Conservation (phyloP, 1,139 yeast species). For the Saccharomyces hybrid region DNA sequence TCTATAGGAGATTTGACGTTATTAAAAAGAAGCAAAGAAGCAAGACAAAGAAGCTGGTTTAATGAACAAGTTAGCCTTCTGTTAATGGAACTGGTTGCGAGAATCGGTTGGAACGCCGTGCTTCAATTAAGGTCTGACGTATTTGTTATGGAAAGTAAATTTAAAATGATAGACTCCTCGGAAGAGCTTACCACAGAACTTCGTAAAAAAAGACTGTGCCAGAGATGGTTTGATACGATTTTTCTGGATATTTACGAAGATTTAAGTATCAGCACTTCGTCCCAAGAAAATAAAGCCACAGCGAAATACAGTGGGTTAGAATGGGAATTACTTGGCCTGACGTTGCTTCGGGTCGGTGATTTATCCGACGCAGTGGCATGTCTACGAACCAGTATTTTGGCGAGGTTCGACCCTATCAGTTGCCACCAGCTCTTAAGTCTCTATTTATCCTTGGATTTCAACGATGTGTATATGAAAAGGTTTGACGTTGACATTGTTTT, state of each 20-base stretch:
- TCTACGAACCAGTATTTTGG: conserved; percentile 58
- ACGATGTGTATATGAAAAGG: conserved; percentile 14
- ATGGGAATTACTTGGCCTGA: conserved; percentile 84
- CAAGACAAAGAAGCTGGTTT: conserved; percentile 67
- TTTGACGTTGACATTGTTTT: conserved; percentile 29
- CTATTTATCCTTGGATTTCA: conserved; percentile 17
- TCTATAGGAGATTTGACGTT: conserved; percentile 56
- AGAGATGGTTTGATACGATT: conserved; percentile 83
- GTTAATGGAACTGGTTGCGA: conserved; percentile 49
- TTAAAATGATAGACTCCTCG: conserved; percentile 41
- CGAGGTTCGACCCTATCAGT: conserved; percentile 59
- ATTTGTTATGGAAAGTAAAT: conserved; percentile 77
- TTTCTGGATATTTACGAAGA: conserved; percentile 84
- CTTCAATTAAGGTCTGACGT: conserved; percentile 71
- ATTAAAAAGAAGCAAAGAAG: conserved; percentile 63
- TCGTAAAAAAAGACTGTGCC: conserved; percentile 74
- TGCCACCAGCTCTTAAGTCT: conserved; percentile 33
- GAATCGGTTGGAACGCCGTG: conserved; percentile 83
- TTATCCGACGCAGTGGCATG: conserved; percentile 75
- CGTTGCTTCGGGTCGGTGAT: conserved; percentile 71
- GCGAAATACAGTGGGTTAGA: conserved; percentile 65
- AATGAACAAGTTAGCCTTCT: conserved; percentile 58
- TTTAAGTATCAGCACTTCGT: conserved; percentile 56
- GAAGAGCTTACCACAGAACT: conserved; percentile 22
- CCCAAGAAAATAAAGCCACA: conserved; percentile 45